Base-by-base conservation (phyloP, 2,329 filamentous ascomycete genomes). In the Pseudovirgaria hyperparasitica region DNA sequence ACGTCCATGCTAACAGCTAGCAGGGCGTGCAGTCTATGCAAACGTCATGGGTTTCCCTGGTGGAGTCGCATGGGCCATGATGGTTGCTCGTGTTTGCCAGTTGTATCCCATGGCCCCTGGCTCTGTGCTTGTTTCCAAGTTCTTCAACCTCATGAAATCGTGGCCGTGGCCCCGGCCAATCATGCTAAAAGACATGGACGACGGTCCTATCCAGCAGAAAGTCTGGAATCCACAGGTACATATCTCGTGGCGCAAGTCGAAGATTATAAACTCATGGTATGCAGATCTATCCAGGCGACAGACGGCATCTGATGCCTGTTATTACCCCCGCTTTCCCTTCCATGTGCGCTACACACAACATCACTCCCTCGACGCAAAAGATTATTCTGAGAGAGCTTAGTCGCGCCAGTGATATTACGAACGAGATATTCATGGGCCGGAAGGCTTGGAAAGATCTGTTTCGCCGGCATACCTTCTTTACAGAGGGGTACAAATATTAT, bases 121-220 rank as follows among this genome's bases (percentile, higher is more conserved):
- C 11, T 82, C 86, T 2, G 80, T 85, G 14, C 77, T 98, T 30
- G 77, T 98, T 21, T 72, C 76, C 48, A 94, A 93, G 52, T 96
- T 98, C 64, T 98, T 96, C 57, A 69, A 79, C 40, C 78, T 98
- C 38, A 84, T 96, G 62, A 72, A 74, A 38, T 74, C 78, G 38
- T 98, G 90, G 90, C 74, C 73, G 17, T 98, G 90, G 86, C 90
- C 90, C 5, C 73, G 82, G 38, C 90, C 90, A n/a, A 80, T 96
- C 4, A 65, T 92, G 39, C 65, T 98, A 31, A 94, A 94, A 54
- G 66, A 72, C 18, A 85, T 92, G 37, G 86, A 93, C 49, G 78
- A 78, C 38, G 81, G 80, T 0, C 76, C 79, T 12, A 60, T 92
- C 21, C 76, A 81, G 29, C 79, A 90, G 28, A 76, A 82, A 43